phyloP scores from a whole-genome alignment of 2,329 filamentous ascomycete genomes.

The Penicillium corylophilum region DNA sequence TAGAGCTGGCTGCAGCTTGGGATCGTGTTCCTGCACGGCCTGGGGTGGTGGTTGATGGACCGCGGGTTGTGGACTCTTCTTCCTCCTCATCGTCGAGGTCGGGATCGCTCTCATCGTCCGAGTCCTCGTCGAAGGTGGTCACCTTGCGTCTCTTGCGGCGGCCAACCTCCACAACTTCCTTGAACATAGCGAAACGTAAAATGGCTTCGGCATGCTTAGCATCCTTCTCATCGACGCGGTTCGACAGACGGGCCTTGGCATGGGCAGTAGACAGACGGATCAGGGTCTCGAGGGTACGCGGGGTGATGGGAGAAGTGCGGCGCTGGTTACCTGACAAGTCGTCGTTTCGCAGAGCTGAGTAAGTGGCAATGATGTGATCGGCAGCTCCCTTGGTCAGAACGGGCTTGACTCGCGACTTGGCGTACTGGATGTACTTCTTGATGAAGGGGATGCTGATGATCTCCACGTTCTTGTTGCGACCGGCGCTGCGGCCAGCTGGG shows the following conservation, averaged over 20 bases:
- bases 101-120: conserved; percentile 47
- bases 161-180: conserved; percentile 79
- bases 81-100: conserved; percentile 37
- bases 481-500: conserved; percentile 66
- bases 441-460: conserved; percentile 96
- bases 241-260: conserved; percentile 86
- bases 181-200: conserved; percentile 92
- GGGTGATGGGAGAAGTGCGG: conserved; percentile 90
- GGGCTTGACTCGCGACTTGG: conserved; percentile 87
- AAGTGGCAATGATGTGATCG: conserved; percentile 86
- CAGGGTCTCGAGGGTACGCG: conserved; percentile 95
- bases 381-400: conserved; percentile 86
- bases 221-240: conserved; percentile 83
- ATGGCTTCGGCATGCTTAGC: conserved; percentile 85
- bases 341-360: conserved; percentile 90
- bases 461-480: conserved; percentile 70
- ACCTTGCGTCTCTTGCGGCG: conserved; percentile 81
- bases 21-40: conserved; percentile 33
- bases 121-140: conserved; percentile 64
- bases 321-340: conserved; percentile 93
- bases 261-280: conserved; percentile 96
- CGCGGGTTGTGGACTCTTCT: conserved; percentile 22
- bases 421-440: conserved; percentile 99
- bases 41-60: conserved; percentile 29
- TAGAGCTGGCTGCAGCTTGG: conserved; percentile 39